phyloP scores from a whole-genome alignment of 768 basidiomycete genomes.

The Hericium alpestre region DNA sequence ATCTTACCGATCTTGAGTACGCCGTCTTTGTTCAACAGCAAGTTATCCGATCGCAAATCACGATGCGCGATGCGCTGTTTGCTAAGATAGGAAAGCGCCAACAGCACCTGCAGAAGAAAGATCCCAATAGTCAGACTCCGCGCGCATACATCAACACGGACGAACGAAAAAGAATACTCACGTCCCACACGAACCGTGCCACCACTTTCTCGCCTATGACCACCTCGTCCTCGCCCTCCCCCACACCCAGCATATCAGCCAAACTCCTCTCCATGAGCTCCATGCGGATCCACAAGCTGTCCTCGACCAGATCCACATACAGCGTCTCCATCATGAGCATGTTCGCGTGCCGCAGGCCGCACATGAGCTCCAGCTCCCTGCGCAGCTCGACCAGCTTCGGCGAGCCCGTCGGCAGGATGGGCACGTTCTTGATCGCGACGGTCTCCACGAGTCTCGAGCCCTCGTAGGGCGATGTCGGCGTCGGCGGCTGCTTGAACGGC shows the following conservation, averaged over 20 bases:
- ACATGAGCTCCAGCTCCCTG: conserved; percentile 52
- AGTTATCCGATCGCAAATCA: conserved; percentile 76
- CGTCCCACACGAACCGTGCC: conserved; percentile 68
- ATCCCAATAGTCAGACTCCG: neutral
- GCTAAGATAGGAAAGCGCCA: conserved; percentile 58
- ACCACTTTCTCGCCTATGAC: conserved; percentile 58
- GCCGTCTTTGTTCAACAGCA: conserved; percentile 59
- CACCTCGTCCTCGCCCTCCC: conserved; percentile 57
- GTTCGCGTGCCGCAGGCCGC: conserved; percentile 46
- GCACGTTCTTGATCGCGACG: conserved; percentile 74
- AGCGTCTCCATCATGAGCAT: conserved; percentile 58
- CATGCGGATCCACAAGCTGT: conserved; percentile 75
- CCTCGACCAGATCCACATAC: conserved; percentile 50
- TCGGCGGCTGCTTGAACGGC: conserved; percentile 3
- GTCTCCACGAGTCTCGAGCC: conserved; percentile 11
- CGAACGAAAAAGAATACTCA: conserved; percentile 27
- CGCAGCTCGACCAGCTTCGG: conserved; percentile 55
- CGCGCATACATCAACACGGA: neutral
- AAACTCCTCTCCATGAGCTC: conserved; percentile 84
- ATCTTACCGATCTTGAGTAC: conserved; percentile 64
- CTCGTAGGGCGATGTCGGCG: conserved; percentile 10
- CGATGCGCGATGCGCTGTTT: conserved; percentile 64
- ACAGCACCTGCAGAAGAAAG: conserved; percentile 37
- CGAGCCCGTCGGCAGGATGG: conserved; percentile 44
- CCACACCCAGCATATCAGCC: conserved; percentile 63